Conservation (phyloP, 192 early-diverging fungal genomes). For the Gigaspora rosea region DNA sequence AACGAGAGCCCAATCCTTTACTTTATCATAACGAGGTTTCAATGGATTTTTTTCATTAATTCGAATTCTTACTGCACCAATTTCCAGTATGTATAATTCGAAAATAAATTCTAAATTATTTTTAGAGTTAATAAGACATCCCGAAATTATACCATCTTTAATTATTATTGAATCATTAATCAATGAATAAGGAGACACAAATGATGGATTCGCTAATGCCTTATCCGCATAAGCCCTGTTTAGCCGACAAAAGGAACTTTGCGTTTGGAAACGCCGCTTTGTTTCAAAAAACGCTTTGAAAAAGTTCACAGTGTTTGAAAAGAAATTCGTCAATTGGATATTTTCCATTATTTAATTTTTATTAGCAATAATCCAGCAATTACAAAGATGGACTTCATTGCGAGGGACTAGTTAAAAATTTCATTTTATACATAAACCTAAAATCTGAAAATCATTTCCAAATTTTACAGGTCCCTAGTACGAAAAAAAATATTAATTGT, state of each 20-base stretch:
- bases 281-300: no score
- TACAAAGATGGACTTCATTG: no score
- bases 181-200: constrained; percentile 65
- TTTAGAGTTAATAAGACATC: constrained; percentile 57
- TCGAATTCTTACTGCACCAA: constrained; percentile 59
- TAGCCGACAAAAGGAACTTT: constrained; percentile 84
- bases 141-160: constrained; percentile 54
- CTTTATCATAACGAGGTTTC: constrained; percentile 69
- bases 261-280: constrained; percentile 51
- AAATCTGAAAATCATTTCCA: no score
- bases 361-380: no score
- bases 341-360: no score
- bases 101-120: constrained; percentile 46
- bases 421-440: no score
- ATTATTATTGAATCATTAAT: constrained; percentile 59
- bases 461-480: no score
- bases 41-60: constrained; percentile 69
- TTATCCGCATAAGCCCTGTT: constrained; percentile 83
- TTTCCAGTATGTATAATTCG: constrained; percentile 56
- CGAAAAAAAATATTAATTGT: no score
- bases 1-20: constrained; percentile 56
- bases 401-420: no score
- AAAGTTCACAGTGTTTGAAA: no score
- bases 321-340: no score
- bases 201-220: constrained; percentile 26